These are phyloP conservation scores for Leptomonas seymouri DNA, from an alignment of 208 protist species.

Conservation along the genomic window DNA sequence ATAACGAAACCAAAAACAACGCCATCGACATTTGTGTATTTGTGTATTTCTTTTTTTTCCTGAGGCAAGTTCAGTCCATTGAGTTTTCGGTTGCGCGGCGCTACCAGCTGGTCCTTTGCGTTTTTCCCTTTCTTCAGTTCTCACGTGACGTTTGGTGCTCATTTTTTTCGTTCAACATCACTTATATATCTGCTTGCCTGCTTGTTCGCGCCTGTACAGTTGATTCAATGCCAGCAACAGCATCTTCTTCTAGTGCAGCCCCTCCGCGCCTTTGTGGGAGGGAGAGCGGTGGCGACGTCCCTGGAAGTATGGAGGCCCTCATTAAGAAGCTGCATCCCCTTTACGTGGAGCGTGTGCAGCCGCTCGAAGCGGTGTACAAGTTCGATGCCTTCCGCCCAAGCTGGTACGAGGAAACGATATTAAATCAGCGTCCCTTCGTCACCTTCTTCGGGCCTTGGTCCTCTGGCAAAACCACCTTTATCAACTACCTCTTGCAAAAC, in stretches of 20 bases:
- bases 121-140: background rate
- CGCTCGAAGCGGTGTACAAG: slow-evolving; percentile 74
- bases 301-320: slow-evolving; percentile 41
- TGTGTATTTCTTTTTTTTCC: slow-evolving; percentile 4
- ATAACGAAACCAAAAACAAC: no score
- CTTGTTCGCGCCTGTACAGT: background rate
- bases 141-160: no score
- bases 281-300: slow-evolving; percentile 38
- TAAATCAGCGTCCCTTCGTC: slow-evolving; percentile 65
- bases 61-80: no score
- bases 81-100: no score
- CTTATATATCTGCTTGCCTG: no score
- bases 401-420: slow-evolving; percentile 72
- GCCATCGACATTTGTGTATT: background rate
- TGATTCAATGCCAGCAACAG: background rate
- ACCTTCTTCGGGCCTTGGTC: slow-evolving; percentile 84
- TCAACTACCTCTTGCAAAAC: slow-evolving; percentile 79
- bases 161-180: no score
- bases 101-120: background rate
- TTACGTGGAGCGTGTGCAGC: slow-evolving; percentile 62
- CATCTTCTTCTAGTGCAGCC: background rate
- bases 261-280: slow-evolving; percentile 15
- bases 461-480: slow-evolving; percentile 80
- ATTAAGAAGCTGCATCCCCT: slow-evolving; percentile 50
- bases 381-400: slow-evolving; percentile 60